These are phyloP conservation scores for Yarrowia divulgata DNA, from an alignment of 805 yeast genomes.

Conservation along the genomic window DNA sequence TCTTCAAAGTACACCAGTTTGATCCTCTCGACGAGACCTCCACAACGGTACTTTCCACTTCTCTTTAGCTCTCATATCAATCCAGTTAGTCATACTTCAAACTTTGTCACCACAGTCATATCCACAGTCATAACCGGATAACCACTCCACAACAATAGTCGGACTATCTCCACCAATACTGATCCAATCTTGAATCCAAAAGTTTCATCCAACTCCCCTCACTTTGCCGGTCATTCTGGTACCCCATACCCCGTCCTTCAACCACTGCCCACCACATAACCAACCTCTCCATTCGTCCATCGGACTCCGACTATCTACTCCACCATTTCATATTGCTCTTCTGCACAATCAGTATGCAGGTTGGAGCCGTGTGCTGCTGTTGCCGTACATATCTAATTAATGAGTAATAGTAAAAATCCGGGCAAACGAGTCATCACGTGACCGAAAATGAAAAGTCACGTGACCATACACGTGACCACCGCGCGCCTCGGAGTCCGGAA, in stretches of 20 bases:
- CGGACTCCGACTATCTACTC: slow-evolving; percentile 6
- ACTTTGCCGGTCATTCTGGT: neutral
- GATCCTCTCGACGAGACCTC: neutral
- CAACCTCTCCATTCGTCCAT: neutral
- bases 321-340: too few relatives aligned
- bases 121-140: neutral
- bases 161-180: neutral
- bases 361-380: too few relatives aligned
- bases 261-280: too few relatives aligned
- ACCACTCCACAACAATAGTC: neutral
- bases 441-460: neutral
- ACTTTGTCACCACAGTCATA: too few relatives aligned
- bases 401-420: neutral
- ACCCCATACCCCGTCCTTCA: neutral
- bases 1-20: too few relatives aligned
- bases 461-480: too few relatives aligned
- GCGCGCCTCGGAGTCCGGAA: too few relatives aligned
- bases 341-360: too few relatives aligned
- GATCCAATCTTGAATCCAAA: neutral
- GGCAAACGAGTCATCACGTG: neutral
- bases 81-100: neutral
- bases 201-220: neutral
- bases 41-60: neutral
- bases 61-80: neutral
- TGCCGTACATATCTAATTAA: neutral